A percentile compares a stretch with the other conserved stretches of the same genome.
phyloP scores from a whole-genome alignment of 495 filamentous ascomycete species.

The Neurospora sp. region DNA sequence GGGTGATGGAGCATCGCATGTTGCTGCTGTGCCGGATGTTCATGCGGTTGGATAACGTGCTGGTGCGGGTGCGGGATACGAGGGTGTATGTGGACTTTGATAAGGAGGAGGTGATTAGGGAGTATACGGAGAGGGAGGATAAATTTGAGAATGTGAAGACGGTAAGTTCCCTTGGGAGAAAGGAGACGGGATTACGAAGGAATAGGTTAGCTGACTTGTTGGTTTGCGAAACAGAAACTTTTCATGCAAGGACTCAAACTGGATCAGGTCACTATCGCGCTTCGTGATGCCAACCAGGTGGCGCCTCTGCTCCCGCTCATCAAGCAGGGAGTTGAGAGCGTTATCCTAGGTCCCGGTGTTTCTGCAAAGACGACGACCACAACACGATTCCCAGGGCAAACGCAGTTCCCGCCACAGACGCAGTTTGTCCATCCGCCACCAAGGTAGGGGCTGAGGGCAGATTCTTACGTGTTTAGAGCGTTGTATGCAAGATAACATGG shows the following conservation, averaged over 20 bases:
- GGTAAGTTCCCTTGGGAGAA: slow-evolving; percentile 36
- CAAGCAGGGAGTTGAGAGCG: slow-evolving; percentile 41
- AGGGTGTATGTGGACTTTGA: slow-evolving; percentile 86
- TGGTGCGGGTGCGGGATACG: slow-evolving; percentile 81
- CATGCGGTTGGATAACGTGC: slow-evolving; percentile 81
- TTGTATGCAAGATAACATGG: background rate
- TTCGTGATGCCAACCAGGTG: slow-evolving; percentile 77
- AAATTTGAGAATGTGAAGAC: slow-evolving; percentile 65
- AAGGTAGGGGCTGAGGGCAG: background rate
- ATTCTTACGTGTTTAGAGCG: background rate
- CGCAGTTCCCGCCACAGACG: background rate
- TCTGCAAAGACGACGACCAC: background rate
- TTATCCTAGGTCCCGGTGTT: slow-evolving; percentile 16
- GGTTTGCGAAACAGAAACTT: slow-evolving; percentile 44
- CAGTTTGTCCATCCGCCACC: background rate
- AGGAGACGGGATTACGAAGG: background rate
- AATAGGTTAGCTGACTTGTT: too few relatives aligned
- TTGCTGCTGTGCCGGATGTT: slow-evolving; percentile 82
- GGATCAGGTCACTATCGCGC: slow-evolving; percentile 63
- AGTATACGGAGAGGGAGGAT: slow-evolving; percentile 77
- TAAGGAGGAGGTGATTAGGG: slow-evolving; percentile 69
- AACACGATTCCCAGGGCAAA: background rate
- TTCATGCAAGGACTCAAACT: slow-evolving; percentile 46
- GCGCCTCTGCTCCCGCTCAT: slow-evolving; percentile 63
- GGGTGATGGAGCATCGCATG: slow-evolving; percentile 82